Evolutionary conservation across 2,329 filamentous ascomycete genomes (phyloP), one percentile per base, ranked within the genome.

Genomic region (Xylariomycetidae sp.): DNA sequence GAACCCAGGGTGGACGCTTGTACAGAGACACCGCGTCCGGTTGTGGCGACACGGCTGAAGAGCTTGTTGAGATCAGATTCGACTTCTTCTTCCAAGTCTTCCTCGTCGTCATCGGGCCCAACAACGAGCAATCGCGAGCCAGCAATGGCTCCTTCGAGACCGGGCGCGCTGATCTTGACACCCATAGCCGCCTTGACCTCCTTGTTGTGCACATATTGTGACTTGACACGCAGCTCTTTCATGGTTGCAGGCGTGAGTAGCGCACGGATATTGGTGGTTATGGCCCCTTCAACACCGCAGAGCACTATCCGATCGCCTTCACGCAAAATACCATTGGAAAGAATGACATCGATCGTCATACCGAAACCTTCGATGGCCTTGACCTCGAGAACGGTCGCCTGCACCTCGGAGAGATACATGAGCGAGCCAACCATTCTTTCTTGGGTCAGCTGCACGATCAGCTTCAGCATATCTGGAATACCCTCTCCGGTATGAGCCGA

Each of bases 351-450:
- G 51, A 98, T 96, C 28, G 92, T 98, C 62, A 95, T 98, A 58
- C 92, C 92, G 44, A 98, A 88, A 64, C 92, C 93, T 62, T 98
- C 92, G 43, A 98, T 95, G 30, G 94, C 86, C 77, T 98, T 98
- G 61, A 98, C 92, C 68, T 98, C 92, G 25, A 98, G 80, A 31
- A 98, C 90, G 6, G 92, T 98, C 60, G 88, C 92, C 65, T 98
- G 89, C 17, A 96, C 87, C 65, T 98, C 92, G 19, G 89, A 92
- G 37, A 98, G 76, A 61, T 98, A 98, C 92, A 98, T 98, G 50
- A 98, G 78, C 45, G 88, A 86, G 50, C 83, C 86, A 28, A 92
- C 90, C 87, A 98, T 96, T 52, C 92, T 85, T 67, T 96, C 89
- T 64, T 98, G 93, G 2, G 89, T 95, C 38, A 98, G 74, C 52